Evolutionary conservation across 2,329 filamentous ascomycete genomes (phyloP).

Genomic region (Didymellaceae sp.): DNA sequence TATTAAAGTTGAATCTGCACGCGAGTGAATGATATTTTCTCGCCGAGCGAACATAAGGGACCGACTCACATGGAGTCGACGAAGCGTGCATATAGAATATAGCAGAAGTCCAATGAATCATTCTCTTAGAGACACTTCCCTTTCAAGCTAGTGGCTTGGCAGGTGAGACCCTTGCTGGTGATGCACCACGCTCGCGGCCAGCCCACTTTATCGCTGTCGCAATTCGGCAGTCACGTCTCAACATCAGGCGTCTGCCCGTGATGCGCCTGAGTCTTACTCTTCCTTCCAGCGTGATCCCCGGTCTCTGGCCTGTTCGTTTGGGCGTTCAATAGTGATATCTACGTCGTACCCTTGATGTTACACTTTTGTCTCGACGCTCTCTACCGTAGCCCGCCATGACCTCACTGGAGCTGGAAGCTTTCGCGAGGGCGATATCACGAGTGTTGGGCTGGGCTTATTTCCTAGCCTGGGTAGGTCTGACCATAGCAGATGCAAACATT

Average conservation of each 20-base stretch:
- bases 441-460: slow-evolving; percentile 49
- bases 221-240: slow-evolving; percentile 22
- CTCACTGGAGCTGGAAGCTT: slow-evolving; percentile 33
- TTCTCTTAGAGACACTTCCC: too few relatives aligned
- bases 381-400: slow-evolving; percentile 20
- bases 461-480: slow-evolving; percentile 36
- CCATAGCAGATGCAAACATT: background rate
- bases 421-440: slow-evolving; percentile 43
- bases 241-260: slow-evolving; percentile 24
- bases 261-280: slow-evolving; percentile 19
- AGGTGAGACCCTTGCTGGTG: background rate
- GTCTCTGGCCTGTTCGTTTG: slow-evolving; percentile 1
- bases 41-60: too few relatives aligned
- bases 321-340: slow-evolving; percentile 4
- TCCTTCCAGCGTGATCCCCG: slow-evolving; percentile 2
- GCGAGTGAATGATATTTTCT: too few relatives aligned
- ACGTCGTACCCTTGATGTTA: slow-evolving; percentile 13
- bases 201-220: slow-evolving; percentile 16
- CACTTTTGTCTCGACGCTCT: slow-evolving; percentile 8
- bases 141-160: slow-evolving; percentile 14
- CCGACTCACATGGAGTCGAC: too few relatives aligned
- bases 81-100: too few relatives aligned
- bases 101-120: too few relatives aligned
- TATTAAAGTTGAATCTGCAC: background rate
- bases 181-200: slow-evolving; percentile 3